phyloP scores from a whole-genome alignment of 2,329 filamentous ascomycete species.

The Metarhizium humberi region DNA sequence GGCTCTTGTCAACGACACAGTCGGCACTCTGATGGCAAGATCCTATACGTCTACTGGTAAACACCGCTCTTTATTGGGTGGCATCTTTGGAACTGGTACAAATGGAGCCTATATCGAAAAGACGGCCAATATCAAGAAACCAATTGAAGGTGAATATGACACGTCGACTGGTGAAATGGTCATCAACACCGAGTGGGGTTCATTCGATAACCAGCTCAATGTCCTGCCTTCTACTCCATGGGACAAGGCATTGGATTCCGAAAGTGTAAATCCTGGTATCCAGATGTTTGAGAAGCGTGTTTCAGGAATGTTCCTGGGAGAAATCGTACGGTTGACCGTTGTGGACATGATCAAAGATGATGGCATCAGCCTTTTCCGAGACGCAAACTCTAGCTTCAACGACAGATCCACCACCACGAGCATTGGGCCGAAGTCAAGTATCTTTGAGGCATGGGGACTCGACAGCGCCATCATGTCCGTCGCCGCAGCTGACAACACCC shows the following conservation, averaged over 20 bases:
- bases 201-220: slow-evolving; percentile 88
- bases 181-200: slow-evolving; percentile 97
- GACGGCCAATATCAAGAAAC: slow-evolving; percentile 74
- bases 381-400: slow-evolving; percentile 63
- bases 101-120: slow-evolving; percentile 98
- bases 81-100: slow-evolving; percentile 95
- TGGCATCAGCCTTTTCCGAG: slow-evolving; percentile 62
- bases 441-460: slow-evolving; percentile 78
- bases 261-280: slow-evolving; percentile 82
- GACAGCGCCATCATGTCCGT: slow-evolving; percentile 87
- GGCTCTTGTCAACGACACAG: slow-evolving; percentile 93
- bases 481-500: slow-evolving; percentile 69
- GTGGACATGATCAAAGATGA: slow-evolving; percentile 62
- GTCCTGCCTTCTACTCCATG: slow-evolving; percentile 80
- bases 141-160: slow-evolving; percentile 62
- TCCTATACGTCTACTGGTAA: slow-evolving; percentile 90
- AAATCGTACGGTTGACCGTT: slow-evolving; percentile 75
- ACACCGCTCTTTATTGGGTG: slow-evolving; percentile 79
- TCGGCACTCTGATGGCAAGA: slow-evolving; percentile 94
- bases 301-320: slow-evolving; percentile 95
- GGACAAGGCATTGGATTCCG: slow-evolving; percentile 67
- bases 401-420: slow-evolving; percentile 60
- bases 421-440: slow-evolving; percentile 53
- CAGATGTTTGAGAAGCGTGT: slow-evolving; percentile 99
- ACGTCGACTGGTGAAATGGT: slow-evolving; percentile 86